Evolutionary conservation across 2,329 filamentous ascomycete species (phyloP).

Genomic region (Arthrobotrys musiformis): DNA sequence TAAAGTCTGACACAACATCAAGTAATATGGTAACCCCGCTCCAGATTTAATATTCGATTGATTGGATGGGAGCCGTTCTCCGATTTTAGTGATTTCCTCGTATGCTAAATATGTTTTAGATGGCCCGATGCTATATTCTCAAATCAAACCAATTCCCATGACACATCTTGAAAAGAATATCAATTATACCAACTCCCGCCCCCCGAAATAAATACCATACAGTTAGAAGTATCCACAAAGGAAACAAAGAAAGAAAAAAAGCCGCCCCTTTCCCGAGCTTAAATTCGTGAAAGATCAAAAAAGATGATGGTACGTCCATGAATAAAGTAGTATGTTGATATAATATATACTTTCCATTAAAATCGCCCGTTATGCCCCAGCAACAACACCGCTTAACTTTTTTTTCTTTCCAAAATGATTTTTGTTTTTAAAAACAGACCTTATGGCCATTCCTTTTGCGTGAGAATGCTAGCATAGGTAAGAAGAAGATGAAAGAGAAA

Average conservation of each 20-base stretch:
- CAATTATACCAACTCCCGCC: slow-evolving; percentile 15
- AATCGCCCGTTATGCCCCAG: not conserved
- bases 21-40: no score
- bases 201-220: not conserved
- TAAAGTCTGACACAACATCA: no score
- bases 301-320: not conserved
- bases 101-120: no score
- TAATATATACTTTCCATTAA: slow-evolving; percentile 1
- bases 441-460: not conserved
- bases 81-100: no score
- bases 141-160: no score
- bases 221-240: not conserved
- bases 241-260: no score
- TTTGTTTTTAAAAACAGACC: not conserved
- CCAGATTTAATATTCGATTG: no score
- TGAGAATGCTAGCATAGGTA: not conserved
- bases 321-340: no score
- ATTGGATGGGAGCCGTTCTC: no score
- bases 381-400: not conserved
- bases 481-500: not conserved
- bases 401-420: not conserved
- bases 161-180: not conserved
- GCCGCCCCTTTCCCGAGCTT: not conserved
- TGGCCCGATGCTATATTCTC: no score
- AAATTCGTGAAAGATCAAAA: not conserved